Evolutionary conservation across 1,284 basidiomycete genomes (phyloP), one percentile per base, ranked within the genome.

Genomic region (Fereydounia khargensis): DNA sequence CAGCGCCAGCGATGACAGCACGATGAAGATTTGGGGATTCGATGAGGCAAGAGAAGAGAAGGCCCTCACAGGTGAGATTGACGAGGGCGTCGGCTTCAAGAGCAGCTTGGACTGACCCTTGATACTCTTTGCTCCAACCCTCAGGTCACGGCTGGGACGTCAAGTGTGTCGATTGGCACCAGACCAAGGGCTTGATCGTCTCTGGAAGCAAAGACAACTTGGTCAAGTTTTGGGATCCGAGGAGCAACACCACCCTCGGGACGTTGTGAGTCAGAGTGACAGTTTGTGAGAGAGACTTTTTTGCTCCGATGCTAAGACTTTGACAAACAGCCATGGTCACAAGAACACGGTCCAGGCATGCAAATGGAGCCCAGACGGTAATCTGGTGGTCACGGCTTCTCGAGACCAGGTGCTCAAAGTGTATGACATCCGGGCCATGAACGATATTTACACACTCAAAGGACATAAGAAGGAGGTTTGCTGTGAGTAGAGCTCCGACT

Each of bases 71-170:
- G 91, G n/a, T n/a, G n/a, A n/a, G n/a, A n/a, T n/a, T n/a, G n/a
- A n/a, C n/a, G n/a, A n/a, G n/a, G 89, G 88, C 47, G 47, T n/a
- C n/a, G n/a, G n/a, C n/a, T n/a, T n/a, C n/a, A 30, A 27, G 25
- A 21, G 10, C 27, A 27, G 19, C 9, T 17, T 8, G 13, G 13
- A 17, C n/a, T 11, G 32, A 4, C 13, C 18, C 14, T 16, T 31
- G 19, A 14, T 34, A 9, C 20, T 6, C 17, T 16, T 24, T 27
- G 69, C 85, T 90, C n/a, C n/a, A n/a, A n/a, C n/a, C n/a, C n/a
- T n/a, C n/a, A n/a, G n/a, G 91, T 8, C 94, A 98, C 71, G 92
- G 92, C 2, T 98, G 94, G 92, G 94, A 98, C 70, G 94, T 97
- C 21, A 89, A 94, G 74, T 96, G 91, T 66, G 89, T 97, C 2